Evolutionary conservation across 306 rosid genomes (phyloP), one percentile per base, ranked within the genome.

Genomic region (Cajanus cajan): DNA sequence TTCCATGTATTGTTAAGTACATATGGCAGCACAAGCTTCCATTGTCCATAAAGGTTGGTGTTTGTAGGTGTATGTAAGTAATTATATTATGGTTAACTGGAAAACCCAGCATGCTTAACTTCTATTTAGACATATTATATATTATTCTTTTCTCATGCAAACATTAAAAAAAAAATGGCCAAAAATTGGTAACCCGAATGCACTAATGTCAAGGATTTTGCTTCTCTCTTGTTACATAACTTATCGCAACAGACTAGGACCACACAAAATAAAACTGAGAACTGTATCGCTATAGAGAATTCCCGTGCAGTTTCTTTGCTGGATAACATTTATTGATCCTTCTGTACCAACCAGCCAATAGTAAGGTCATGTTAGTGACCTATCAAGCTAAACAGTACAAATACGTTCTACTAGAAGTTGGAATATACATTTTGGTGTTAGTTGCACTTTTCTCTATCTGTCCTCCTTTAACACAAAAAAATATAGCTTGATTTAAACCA

Each of bases 311-410:
- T 76, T 52, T 63, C 80, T 64, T 16, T 57, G 83, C 50, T 73
- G 83, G 31, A 45, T 57, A 18, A 65, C 78, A 78, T 77, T 85
- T 47, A 85, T 65, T 78, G 45, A 73, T 68, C 67, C 66, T 50
- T 61, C 74, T 43, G 81, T 76, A 62, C 74, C 68, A 40, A 37
- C 68, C 78, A 61, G 73, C 69, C 48, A 68, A 73, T 52, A 45
- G 71, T 78, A 14, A 78, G 74, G 66, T 55, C 86, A 82, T 45
- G 43, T 83, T 71, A 64, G 79, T 71, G 80, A 83, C 73, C 68
- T 58, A 83, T 45, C 80, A 48, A 66, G 68, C 73, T 33, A 19
- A 47, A 43, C 74, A 52, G 85, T 41, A 58, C 64, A 40, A 24
- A 39, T 5, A 41, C 77, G 69, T 78, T 63, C 71, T 78, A 50